A percentile compares a stretch with the other conserved stretches of the same genome.
These are phyloP conservation scores for Lenwebbia sp. DNA, from an alignment of 345 rosid genomes.

Conservation along the genomic window DNA sequence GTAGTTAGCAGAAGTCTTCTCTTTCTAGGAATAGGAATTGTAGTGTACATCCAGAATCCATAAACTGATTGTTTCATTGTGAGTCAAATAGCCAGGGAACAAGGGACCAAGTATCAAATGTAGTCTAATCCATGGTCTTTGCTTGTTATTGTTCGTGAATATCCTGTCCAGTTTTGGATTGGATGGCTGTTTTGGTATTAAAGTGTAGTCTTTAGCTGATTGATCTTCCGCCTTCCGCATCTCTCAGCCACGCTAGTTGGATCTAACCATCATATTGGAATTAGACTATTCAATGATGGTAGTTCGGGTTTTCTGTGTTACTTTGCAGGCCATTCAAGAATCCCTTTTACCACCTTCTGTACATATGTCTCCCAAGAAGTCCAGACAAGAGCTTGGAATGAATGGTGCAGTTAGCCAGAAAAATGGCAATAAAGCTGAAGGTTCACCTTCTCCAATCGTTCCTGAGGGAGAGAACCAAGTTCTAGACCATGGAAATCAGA, in stretches of 20 bases:
- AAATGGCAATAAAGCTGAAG: slow-evolving; percentile 6
- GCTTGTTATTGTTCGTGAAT: not conserved
- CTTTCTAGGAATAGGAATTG: not conserved
- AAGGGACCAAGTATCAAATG: not conserved
- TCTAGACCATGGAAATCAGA: slow-evolving; percentile 1
- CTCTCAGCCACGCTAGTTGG: not conserved
- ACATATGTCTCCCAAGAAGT: slow-evolving; percentile 37
- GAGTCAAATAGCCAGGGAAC: not conserved
- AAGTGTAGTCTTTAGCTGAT: not conserved
- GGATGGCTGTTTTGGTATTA: not conserved
- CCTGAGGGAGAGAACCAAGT: slow-evolving; percentile 12
- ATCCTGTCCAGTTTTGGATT: not conserved
- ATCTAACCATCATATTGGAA: not conserved
- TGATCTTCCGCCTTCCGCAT: not conserved
- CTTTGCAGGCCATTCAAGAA: slow-evolving; percentile 66
- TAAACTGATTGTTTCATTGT: not conserved
- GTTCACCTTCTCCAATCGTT: slow-evolving; percentile 2
- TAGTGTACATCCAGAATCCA: not conserved
- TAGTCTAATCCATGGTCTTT: not conserved
- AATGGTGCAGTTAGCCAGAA: slow-evolving; percentile 32
- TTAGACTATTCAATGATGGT: not conserved
- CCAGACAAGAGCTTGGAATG: slow-evolving; percentile 13
- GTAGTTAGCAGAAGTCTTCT: not conserved
- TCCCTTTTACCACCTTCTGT: slow-evolving; percentile 69
- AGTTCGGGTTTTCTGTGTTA: not conserved